Evolutionary conservation across 2,329 filamentous ascomycete genomes (phyloP), one percentile per base, ranked within the genome.

Genomic region (Aspergillus tamarii): DNA sequence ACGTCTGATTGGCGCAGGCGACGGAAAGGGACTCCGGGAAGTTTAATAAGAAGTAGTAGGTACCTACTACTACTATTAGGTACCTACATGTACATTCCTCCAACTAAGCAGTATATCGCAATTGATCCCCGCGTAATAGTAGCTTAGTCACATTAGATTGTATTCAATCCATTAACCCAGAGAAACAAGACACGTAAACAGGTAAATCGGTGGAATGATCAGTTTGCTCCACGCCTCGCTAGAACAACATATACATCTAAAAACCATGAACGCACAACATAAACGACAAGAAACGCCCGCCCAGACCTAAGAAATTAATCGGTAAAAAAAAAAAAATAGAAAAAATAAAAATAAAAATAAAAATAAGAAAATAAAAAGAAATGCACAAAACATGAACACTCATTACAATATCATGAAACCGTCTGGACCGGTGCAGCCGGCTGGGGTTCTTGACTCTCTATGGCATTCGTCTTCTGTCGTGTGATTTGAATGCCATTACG

Each of bases 401-500:
- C 30, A 26, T 30, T 46, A 46, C 34, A 16, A 32, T 30, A 39
- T 73, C 61, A 77, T 11, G 75, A 77, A 5, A 77, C 76, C 9
- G 70, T 70, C 63, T 75, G 74, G 48, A 78, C 73, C 19, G 73
- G 66, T 26, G 72, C 68, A 1, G 68, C 64, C 39, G 70, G 66
- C 52, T 57, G 59, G 43, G 64, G 63, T 34, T 74, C 70, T 52
- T 70, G 69, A 12, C 64, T 63, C 28, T 76, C 71, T 19, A 76
- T 66, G 4, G 64, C 52, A 59, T 68, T 66, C 11, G 64, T 60
- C 59, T 69, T 70, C 41, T 64, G 68, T 19, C 74, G 72, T 46
- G 74, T 69, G 52, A 77, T 66, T 60, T 74, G 70, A 19, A 76
- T 68, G 4, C 72, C 74, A 12, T 66, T 74, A 32, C 76, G 77